Evolutionary conservation across 2,329 filamentous ascomycete genomes (phyloP).

Genomic region (Microsporum canis): DNA sequence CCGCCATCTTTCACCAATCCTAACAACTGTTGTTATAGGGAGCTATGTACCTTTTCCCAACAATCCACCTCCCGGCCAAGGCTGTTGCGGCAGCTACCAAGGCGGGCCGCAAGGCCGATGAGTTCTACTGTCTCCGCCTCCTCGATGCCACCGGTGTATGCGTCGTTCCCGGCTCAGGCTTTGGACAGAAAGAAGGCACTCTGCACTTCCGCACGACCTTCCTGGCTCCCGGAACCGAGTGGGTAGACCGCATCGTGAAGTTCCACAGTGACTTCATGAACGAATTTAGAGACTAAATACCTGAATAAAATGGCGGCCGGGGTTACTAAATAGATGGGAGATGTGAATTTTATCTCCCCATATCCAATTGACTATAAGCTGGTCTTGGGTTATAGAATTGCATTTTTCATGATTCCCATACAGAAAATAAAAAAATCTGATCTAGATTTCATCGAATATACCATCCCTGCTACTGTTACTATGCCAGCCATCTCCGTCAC

Average conservation of each 20-base stretch:
- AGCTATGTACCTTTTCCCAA: conserved; percentile 98
- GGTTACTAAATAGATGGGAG: not conserved
- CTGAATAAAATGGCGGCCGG: not conserved
- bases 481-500: not conserved
- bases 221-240: conserved; percentile 88
- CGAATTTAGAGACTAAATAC: conserved; percentile 46
- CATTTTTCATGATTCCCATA: not conserved
- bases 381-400: not conserved
- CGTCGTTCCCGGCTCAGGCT: conserved; percentile 82
- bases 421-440: not conserved
- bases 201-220: conserved; percentile 96
- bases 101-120: conserved; percentile 66
- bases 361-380: not conserved
- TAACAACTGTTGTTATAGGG: conserved; percentile 45
- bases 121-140: conserved; percentile 86
- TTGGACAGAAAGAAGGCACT: conserved; percentile 84
- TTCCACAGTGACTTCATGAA: conserved; percentile 90
- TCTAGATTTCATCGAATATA: not conserved
- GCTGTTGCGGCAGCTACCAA: conserved; percentile 63
- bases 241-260: conserved; percentile 73
- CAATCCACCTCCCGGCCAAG: conserved; percentile 66
- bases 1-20: not conserved
- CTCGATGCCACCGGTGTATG: conserved; percentile 92
- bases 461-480: not conserved
- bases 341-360: not conserved